Evolutionary conservation across 768 basidiomycete genomes (phyloP), one percentile per base, ranked within the genome.

Genomic region (Amanita molliuscula): DNA sequence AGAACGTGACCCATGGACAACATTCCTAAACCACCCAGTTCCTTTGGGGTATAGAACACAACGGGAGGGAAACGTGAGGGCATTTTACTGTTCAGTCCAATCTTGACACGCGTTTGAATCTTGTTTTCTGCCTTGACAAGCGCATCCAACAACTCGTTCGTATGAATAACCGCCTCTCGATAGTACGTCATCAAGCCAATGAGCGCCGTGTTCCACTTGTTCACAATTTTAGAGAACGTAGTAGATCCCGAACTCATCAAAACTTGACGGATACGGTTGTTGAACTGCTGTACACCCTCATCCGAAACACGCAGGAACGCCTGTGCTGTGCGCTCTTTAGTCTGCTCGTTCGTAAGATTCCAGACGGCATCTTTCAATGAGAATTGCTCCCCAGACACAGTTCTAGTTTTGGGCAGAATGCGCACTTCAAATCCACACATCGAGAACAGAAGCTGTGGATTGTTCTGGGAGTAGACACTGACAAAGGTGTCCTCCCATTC

Each of bases 351-450:
- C 33, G 90, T 95, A 53, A 97, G 70, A 64, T 95, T 98, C 93
- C 94, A 94, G 13, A 94, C 91, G 0, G 91, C 85, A 61, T 95
- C 92, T 67, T 91, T 94, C 60, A 98, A 67, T 46, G 95, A 97
- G 73, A 93, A 99, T 62, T 95, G 91, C 64, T 97, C 94, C 56
- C 93, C 93, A 49, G 90, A 84, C 76, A 91, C 86, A 3, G 92
- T 95, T 59, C 96, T 76, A 50, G 92, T 88, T 75, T 97, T 95
- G 31, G 96, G 96, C 37, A 99, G 70, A 61, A 99, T 98, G 48
- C 96, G 92, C 52, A 99, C 77, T 68, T 99, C 96, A 60, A 99
- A 99, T n/a, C 94, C 92, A 60, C 83, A 90, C 95, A 98, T 98
- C 3, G 94, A 93, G 75, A 97, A 99, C 36, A 99, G 72, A 23